Evolutionary conservation across 2,329 filamentous ascomycete genomes (phyloP), one percentile per base, ranked within the genome.

Genomic region (Alternaria dauci): DNA sequence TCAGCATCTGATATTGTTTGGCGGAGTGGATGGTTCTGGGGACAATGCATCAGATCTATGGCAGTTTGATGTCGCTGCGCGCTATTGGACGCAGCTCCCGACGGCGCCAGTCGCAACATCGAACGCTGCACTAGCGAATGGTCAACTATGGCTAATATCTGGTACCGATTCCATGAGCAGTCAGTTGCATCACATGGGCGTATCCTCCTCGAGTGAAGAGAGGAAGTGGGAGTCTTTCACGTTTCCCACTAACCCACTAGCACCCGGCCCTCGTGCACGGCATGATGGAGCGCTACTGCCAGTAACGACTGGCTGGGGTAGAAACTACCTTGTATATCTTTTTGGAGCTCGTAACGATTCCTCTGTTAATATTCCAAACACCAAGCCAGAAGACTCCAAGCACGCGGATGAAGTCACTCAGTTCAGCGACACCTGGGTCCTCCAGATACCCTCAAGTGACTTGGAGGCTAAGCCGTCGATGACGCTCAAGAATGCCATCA

Each of bases 321-420:
- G 81, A 6, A 77, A 80, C 42, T 83, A 81, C 63, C 75, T 83
- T 7, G 65, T 80, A 1, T 81, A 82, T 66, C 70, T 82, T 41
- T 76, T 83, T 30, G 81, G 81, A 8, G 69, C 59, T 38, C 71
- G 67, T 1, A 54, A 65, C 23, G 60, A 61, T 14, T 52, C 55
- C 1, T 25, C 51, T 36, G 18, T 55, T 2, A 44, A 23, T 6
- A 20, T 34, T n/a, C 20, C 23, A 5, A 47, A 36, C n/a, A 44
- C 39, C 14, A 30, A 47, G 3, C 44, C 43, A 11, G 54, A 67
- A 30, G 62, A 67, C 36, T 48, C 46, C 7, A 58, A 61, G 50
- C 25, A 61, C 9, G 34, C 65, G 12, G 39, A 67, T 30, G 44
- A 70, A 23, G 43, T 69, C 18, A 73, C 70, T 8, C 71, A 73